Percentiles rank a stretch among this genome's conserved stretches.
Conservation (phyloP, 257 asterid genomes). For the Craterostigma plantagineum region DNA sequence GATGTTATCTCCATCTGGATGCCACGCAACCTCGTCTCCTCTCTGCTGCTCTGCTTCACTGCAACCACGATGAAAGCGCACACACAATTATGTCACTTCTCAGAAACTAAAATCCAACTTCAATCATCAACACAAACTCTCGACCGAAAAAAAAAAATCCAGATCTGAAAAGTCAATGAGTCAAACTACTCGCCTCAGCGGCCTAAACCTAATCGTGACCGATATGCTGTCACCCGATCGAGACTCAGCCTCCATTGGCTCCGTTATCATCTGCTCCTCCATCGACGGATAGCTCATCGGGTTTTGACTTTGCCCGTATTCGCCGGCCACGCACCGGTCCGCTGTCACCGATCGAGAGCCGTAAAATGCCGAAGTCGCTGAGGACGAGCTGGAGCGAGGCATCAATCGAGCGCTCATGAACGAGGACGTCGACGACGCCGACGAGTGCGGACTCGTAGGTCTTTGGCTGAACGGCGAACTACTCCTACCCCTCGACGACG, state of each 20-base stretch:
- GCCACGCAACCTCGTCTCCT: conserved; percentile 94
- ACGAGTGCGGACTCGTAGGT: conserved; percentile 69
- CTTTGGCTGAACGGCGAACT: conserved; percentile 58
- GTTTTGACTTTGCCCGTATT: conserved; percentile 27
- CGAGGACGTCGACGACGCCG: conserved; percentile 78
- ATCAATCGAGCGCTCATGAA: conserved; percentile 44
- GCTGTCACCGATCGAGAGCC: conserved; percentile 74
- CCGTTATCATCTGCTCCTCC: conserved; percentile 51
- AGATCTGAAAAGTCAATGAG: conserved; percentile 25
- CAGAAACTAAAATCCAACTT: conserved; percentile 12
- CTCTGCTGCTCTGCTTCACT: conserved; percentile 85
- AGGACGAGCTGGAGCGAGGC: conserved; percentile 51
- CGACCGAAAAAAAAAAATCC: conserved; percentile 8
- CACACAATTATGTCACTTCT: conserved; percentile 11
- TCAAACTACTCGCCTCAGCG: conserved; percentile 49
- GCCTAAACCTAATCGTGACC: conserved; percentile 90
- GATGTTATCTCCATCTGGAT: conserved; percentile 62
- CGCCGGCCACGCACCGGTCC: conserved; percentile 22
- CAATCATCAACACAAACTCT: conserved; percentile 7
- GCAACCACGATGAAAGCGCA: conserved; percentile 14
- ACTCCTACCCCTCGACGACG: conserved; percentile 85
- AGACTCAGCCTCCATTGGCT: conserved; percentile 38
- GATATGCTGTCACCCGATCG: conserved; percentile 88
- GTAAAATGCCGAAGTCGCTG: conserved; percentile 41
- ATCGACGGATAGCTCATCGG: conserved; percentile 45